phyloP scores from a whole-genome alignment of 2,329 filamentous ascomycete genomes.

The Cytospora leucostoma region DNA sequence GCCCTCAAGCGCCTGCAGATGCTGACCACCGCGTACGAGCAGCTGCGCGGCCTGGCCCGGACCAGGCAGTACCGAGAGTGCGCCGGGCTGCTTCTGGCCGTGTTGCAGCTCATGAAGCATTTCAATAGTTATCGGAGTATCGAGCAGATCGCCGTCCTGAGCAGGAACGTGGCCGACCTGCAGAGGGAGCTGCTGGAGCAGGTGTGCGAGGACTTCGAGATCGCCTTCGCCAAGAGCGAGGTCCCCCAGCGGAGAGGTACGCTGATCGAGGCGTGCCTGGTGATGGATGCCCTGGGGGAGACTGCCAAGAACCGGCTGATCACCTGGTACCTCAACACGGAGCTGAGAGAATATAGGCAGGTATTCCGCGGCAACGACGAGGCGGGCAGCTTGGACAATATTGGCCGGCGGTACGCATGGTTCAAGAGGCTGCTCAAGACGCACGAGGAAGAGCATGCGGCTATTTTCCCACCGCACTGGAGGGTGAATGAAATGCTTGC shows the following conservation, averaged over 20 bases:
- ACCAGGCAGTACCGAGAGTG: conserved; percentile 93
- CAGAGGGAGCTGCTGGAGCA: conserved; percentile 93
- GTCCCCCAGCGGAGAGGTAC: conserved; percentile 68
- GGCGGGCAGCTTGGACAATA: conserved; percentile 94
- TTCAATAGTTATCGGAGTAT: conserved; percentile 98
- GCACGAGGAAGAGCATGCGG: conserved; percentile 89
- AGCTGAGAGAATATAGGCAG: conserved; percentile 91
- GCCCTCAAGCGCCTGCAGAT: conserved; percentile 96
- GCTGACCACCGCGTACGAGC: conserved; percentile 98
- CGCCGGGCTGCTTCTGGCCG: conserved; percentile 88
- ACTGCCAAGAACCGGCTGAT: conserved; percentile 78
- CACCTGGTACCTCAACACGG: conserved; percentile 98
- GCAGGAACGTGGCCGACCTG: conserved; percentile 88
- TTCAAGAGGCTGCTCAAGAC: conserved; percentile 94
- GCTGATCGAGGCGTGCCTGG: conserved; percentile 83
- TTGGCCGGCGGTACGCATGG: conserved; percentile 92
- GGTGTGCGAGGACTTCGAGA: conserved; percentile 98
- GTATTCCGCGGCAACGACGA: conserved; percentile 97
- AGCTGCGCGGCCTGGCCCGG: conserved; percentile 79
- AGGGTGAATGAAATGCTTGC: conserved; percentile 86
- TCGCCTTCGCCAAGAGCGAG: conserved; percentile 88
- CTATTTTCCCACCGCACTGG: conserved; percentile 86
- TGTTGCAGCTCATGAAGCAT: conserved; percentile 96
- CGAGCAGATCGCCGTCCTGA: conserved; percentile 93
- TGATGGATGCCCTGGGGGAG: conserved; percentile 94